Evolutionary conservation across 2,329 filamentous ascomycete genomes (phyloP).

Genomic region (Arthrobotrys pseudoclavata): DNA sequence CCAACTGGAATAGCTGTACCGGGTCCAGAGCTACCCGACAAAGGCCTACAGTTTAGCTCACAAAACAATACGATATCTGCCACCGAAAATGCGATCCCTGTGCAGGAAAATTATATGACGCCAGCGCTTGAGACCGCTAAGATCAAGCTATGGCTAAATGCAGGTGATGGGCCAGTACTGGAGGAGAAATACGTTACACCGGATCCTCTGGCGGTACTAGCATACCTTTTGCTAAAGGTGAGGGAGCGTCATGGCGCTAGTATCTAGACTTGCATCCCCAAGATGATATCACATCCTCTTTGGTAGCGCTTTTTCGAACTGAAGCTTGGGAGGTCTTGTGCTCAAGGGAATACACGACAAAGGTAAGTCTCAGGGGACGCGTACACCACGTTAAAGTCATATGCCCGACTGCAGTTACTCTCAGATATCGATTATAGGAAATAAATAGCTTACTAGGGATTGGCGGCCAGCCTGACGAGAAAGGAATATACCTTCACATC

Average conservation of each 20-base stretch:
- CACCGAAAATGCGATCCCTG: neutral
- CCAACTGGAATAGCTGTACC: neutral
- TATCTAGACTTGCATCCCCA: conserved; percentile 8
- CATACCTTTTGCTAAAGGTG: neutral
- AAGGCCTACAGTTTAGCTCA: conserved; percentile 2
- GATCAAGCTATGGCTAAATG: neutral
- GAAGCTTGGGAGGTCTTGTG: conserved; percentile 5
- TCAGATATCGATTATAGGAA: neutral
- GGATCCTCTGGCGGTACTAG: neutral
- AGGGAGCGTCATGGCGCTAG: conserved; percentile 8
- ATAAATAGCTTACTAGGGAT: conserved; percentile 12
- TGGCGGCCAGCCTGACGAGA: conserved; percentile 5
- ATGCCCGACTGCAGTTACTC: neutral
- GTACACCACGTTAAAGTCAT: neutral
- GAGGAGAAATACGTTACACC: neutral
- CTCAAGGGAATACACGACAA: conserved; percentile 1
- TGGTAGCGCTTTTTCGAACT: conserved; percentile 1
- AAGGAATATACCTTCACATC: conserved; percentile 4
- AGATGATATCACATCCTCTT: conserved; percentile 3
- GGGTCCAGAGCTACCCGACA: neutral
- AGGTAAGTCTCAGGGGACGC: neutral
- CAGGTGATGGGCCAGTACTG: neutral
- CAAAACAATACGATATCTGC: conserved; percentile 8
- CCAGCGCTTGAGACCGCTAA: neutral
- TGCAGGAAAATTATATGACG: neutral